Percentiles rank a stretch among this genome's conserved stretches.
Evolutionary conservation across 257 asterid species (phyloP).

Genomic region (Solanum neorickii): DNA sequence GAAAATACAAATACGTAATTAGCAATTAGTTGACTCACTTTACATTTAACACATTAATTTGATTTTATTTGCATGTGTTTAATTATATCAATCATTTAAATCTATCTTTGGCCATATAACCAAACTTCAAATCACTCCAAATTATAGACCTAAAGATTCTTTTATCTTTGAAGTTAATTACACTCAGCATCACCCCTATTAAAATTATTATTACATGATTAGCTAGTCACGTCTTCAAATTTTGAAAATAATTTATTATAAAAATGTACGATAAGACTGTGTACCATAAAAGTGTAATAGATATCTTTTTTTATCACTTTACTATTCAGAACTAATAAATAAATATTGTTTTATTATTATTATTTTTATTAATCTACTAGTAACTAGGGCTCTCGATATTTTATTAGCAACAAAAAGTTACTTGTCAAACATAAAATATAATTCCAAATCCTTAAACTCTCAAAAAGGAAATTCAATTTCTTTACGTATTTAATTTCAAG

Average conservation of each 20-base stretch:
- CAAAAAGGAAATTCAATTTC: not conserved
- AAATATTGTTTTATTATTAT: accelerated
- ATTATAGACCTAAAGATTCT: not conserved
- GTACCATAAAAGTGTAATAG: accelerated
- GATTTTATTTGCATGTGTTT: not conserved
- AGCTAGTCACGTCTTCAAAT: not conserved
- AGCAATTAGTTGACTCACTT: not conserved
- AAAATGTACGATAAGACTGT: not conserved
- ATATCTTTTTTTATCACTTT: not conserved
- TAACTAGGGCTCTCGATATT: not conserved
- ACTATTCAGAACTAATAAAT: not conserved
- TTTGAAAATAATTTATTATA: not conserved
- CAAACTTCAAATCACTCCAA: not conserved
- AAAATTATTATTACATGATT: not conserved
- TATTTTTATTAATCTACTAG: not conserved
- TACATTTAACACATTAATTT: not conserved
- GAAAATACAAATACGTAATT: not conserved
- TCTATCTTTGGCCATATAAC: not conserved
- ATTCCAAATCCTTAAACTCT: not conserved
- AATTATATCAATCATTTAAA: not conserved
- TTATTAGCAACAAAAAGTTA: not conserved
- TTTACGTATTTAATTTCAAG: not conserved
- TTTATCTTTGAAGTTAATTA: not conserved
- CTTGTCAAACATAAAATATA: not conserved
- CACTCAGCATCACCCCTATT: not conserved